These are phyloP conservation scores for Trichophyton benhamiae DNA, from an alignment of 2,329 filamentous ascomycete species.

Conservation along the genomic window DNA sequence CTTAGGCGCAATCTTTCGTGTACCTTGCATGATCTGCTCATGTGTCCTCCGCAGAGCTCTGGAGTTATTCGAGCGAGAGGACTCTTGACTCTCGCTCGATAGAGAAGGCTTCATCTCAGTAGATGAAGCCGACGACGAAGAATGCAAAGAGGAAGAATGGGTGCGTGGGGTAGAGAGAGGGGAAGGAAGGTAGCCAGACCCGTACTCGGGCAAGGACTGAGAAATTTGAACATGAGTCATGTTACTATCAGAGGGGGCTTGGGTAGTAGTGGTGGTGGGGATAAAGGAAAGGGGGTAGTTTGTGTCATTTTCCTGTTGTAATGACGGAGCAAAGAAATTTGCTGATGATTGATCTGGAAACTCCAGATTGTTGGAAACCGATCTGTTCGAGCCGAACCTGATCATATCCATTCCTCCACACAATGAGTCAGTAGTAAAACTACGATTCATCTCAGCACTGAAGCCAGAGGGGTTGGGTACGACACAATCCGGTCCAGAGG, in stretches of 20 bases:
- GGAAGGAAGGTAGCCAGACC: conserved; percentile 24
- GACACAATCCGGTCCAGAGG: conserved; percentile 8
- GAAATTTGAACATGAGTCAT: conserved; percentile 22
- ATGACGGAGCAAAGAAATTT: conserved; percentile 20
- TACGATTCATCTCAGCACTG: conserved; percentile 34
- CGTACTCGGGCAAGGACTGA: conserved; percentile 21
- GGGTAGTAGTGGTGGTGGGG: conserved; percentile 18
- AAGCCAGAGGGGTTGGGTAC: background rate
- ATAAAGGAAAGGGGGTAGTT: conserved; percentile 18
- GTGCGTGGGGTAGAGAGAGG: conserved; percentile 18
- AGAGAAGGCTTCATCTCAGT: conserved; percentile 41
- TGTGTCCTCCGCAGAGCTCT: conserved; percentile 36
- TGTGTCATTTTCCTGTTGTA: conserved; percentile 19
- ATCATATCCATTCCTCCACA: conserved; percentile 34
- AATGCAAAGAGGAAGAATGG: conserved; percentile 21
- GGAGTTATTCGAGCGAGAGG: conserved; percentile 33
- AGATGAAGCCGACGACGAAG: conserved; percentile 27
- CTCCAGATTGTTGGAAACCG: conserved; percentile 19
- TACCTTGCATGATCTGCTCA: conserved; percentile 37
- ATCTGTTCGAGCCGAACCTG: conserved; percentile 31
- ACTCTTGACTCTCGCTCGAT: conserved; percentile 37
- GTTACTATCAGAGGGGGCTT: conserved; percentile 16
- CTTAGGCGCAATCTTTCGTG: conserved; percentile 40
- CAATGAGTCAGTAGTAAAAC: conserved; percentile 34
- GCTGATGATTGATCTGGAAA: conserved; percentile 18